Base-by-base conservation (phyloP, 2,329 filamentous ascomycete species). In the Davidsoniella eucalypti region DNA sequence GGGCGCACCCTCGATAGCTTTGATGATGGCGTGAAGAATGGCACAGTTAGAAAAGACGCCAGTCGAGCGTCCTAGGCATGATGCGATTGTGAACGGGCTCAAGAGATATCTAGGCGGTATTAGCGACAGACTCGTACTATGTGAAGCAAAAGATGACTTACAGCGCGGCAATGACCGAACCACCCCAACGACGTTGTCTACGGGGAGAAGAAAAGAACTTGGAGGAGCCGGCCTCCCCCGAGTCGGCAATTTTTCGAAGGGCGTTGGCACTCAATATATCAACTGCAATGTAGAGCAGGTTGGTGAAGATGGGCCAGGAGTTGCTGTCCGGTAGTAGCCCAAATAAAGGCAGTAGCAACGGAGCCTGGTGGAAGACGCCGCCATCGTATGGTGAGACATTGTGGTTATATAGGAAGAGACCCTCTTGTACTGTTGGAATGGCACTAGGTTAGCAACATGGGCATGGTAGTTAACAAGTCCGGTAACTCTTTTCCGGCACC, bases 371-470 rank as follows among this genome's bases (percentile, higher is more conserved):
- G 63, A 75, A 81, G 61, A 81, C 86, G 59, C 92, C 92, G 56
- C 92, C 92, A 64, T 98, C 87, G 68, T 96, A 98, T 1, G 92
- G 92, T 54, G 87, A 95, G 52, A 96, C 85, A 68, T 94, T 93
- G 64, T 93, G 86, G 56, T 85, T 88, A 65, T 96, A 96, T 18
- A 98, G 78, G 61, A 94, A 98, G 52, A 98, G 70, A 17, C 92
- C 92, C 67, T 98, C 92, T 72, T 96, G 90, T 50, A 96, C 87
- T 94, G 58, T 25, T 37, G 1, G 12, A 16, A 9, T 16, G 16
- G 18, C 16, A 29, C 37, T 26, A 21, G 29, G 23, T 54, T 47
- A 54, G 50, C 38, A 47, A 40, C 17, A 33, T 33, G 29, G 4
- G 29, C 4, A 44, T 37, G 16, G 41, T 12, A 39, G 33, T n/a